A percentile compares a stretch with the other conserved stretches of the same genome.
These are phyloP conservation scores for Grosmannia clavigera DNA, from an alignment of 2,329 filamentous ascomycete species.

Conservation along the genomic window DNA sequence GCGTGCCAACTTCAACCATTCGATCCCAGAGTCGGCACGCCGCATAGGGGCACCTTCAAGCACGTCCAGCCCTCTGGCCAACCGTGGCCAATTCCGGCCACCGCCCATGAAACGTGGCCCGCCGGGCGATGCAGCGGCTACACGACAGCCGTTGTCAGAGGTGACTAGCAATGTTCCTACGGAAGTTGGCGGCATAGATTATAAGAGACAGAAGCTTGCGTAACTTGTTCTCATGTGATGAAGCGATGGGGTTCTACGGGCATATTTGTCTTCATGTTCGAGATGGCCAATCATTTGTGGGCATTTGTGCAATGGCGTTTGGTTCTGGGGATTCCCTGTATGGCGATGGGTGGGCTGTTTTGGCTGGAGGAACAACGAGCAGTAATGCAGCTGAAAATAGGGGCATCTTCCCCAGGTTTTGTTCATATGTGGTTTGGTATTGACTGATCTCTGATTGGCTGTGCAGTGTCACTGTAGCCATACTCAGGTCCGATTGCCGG, in stretches of 20 bases:
- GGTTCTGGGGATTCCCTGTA: not conserved
- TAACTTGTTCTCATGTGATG: not conserved
- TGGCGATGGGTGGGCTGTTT: not conserved
- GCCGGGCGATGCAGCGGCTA: constrained; percentile 13
- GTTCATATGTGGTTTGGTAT: constrained; percentile 3
- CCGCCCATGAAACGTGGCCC: constrained; percentile 44
- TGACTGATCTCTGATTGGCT: constrained; percentile 11
- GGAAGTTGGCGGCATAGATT: constrained; percentile 24
- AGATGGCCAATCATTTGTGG: not conserved
- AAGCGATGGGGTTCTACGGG: not conserved
- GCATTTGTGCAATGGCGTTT: not conserved
- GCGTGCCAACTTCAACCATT: not conserved
- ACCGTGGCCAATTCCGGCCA: constrained; percentile 45
- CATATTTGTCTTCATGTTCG: not conserved
- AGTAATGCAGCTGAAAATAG: not conserved
- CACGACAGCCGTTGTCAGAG: constrained; percentile 36
- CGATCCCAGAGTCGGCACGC: constrained; percentile 29
- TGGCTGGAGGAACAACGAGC: not conserved
- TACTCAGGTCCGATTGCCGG: constrained; percentile 9
- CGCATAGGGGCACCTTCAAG: constrained; percentile 47
- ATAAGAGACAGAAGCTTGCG: constrained; percentile 36
- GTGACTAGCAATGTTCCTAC: constrained; percentile 31
- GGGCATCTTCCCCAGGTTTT: not conserved
- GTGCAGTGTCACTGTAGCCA: not conserved
- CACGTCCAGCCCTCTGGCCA: constrained; percentile 42